Conservation (phyloP, 331 rosid genomes). For the Telfairia occidentalis region DNA sequence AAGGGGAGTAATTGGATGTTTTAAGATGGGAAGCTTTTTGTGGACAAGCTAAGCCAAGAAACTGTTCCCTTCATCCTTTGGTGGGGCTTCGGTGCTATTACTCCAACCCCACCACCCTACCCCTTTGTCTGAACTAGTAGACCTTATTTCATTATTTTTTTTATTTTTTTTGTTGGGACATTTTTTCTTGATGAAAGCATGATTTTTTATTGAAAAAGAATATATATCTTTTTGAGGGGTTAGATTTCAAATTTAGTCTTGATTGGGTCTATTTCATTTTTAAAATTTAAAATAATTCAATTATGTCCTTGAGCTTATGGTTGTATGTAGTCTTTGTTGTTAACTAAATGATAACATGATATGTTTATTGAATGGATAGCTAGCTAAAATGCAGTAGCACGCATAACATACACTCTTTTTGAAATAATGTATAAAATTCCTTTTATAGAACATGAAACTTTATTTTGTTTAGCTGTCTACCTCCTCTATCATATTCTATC, state of each 20-base stretch:
- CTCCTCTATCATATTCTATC: too few relatives aligned
- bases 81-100: background rate
- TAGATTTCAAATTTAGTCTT: background rate
- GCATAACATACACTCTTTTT: background rate
- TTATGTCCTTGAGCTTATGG: too few relatives aligned
- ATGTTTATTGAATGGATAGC: background rate
- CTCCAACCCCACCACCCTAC: background rate
- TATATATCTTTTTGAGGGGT: background rate
- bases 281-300: too few relatives aligned
- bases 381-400: background rate
- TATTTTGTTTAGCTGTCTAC: background rate
- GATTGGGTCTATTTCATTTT: too few relatives aligned
- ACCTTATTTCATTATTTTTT: background rate
- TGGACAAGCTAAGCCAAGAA: background rate
- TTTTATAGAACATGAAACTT: background rate
- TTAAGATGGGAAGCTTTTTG: background rate
- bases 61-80: background rate
- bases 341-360: too few relatives aligned
- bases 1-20: background rate
- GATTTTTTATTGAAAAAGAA: too few relatives aligned
- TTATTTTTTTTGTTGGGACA: too few relatives aligned
- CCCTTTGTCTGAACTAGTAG: background rate
- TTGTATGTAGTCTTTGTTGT: too few relatives aligned
- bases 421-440: background rate
- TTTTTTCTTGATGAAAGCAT: too few relatives aligned